phyloP scores from a whole-genome alignment of 2,329 filamentous ascomycete species.

The Fusarium avenaceum region DNA sequence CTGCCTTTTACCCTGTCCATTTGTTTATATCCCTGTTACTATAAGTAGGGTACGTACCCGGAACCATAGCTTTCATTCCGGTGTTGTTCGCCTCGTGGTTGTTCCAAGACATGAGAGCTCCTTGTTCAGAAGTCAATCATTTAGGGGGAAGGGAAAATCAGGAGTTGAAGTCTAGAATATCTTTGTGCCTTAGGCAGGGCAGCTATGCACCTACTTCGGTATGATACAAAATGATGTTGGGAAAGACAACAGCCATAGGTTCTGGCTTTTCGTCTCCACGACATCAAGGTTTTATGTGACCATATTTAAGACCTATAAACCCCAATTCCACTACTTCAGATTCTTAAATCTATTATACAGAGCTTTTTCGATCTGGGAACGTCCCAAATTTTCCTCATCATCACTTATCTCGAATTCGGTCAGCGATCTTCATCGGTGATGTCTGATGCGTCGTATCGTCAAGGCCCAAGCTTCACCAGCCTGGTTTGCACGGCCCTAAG shows the following conservation, averaged over 20 bases:
- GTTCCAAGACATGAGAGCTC: conserved; percentile 13
- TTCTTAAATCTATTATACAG: too few relatives aligned
- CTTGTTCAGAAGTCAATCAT: not conserved
- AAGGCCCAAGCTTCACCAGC: conserved; percentile 31
- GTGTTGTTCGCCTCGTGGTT: conserved; percentile 11
- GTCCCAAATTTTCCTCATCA: not conserved
- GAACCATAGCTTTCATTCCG: conserved; percentile 24
- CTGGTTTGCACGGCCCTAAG: conserved; percentile 12
- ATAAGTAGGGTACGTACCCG: conserved; percentile 38
- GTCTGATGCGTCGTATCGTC: conserved; percentile 19
- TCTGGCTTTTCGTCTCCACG: too few relatives aligned
- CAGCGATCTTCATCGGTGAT: not conserved
- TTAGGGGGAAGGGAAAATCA: not conserved
- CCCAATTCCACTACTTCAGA: too few relatives aligned
- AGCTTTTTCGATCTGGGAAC: not conserved
- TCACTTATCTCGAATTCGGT: not conserved
- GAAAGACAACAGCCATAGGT: not conserved
- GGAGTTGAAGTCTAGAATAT: not conserved
- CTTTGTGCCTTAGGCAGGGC: not conserved
- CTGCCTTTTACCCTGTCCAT: conserved; percentile 16
- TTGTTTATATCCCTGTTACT: conserved; percentile 30
- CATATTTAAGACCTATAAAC: too few relatives aligned
- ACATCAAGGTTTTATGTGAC: too few relatives aligned
- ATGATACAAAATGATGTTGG: not conserved
- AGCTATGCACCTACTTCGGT: not conserved